Evolutionary conservation across 805 yeast species (phyloP).

Genomic region (Kurtzmaniella fragi): DNA sequence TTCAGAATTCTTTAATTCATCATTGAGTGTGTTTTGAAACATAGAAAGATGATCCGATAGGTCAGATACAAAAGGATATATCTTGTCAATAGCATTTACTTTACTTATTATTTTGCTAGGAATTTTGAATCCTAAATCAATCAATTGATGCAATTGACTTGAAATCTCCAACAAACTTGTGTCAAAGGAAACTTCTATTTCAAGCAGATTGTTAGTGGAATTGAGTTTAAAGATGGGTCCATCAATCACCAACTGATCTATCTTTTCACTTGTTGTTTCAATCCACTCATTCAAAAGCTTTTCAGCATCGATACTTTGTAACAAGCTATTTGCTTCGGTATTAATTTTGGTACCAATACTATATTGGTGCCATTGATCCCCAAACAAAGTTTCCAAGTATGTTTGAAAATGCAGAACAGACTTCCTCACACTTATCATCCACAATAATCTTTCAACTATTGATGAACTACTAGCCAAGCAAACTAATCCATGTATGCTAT

Average conservation of each 20-base stretch:
- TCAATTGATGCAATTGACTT: slow-evolving; percentile 51
- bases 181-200: slow-evolving; percentile 36
- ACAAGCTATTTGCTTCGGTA: slow-evolving; percentile 41
- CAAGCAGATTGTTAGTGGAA: slow-evolving; percentile 7
- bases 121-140: slow-evolving; percentile 47
- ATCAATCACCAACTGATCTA: slow-evolving; percentile 9
- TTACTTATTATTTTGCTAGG: slow-evolving; percentile 48
- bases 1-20: slow-evolving; percentile 19
- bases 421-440: slow-evolving; percentile 14
- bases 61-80: slow-evolving; percentile 55
- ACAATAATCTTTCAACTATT: slow-evolving; percentile 7
- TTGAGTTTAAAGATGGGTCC: slow-evolving; percentile 39
- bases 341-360: slow-evolving; percentile 55
- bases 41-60: slow-evolving; percentile 47
- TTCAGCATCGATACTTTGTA: slow-evolving; percentile 42
- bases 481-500: not conserved
- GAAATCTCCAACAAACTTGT: slow-evolving; percentile 34
- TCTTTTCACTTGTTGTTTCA: slow-evolving; percentile 4
- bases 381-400: slow-evolving; percentile 21
- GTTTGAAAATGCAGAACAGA: slow-evolving; percentile 21
- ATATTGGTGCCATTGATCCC: slow-evolving; percentile 33
- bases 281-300: slow-evolving; percentile 48
- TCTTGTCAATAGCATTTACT: slow-evolving; percentile 44
- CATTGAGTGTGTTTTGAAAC: slow-evolving; percentile 24
- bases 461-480: not conserved